Percentiles rank a stretch among this genome's conserved stretches.
phyloP scores from a whole-genome alignment of 192 early-diverging fungal genomes.

The Coemansia umbellata region DNA sequence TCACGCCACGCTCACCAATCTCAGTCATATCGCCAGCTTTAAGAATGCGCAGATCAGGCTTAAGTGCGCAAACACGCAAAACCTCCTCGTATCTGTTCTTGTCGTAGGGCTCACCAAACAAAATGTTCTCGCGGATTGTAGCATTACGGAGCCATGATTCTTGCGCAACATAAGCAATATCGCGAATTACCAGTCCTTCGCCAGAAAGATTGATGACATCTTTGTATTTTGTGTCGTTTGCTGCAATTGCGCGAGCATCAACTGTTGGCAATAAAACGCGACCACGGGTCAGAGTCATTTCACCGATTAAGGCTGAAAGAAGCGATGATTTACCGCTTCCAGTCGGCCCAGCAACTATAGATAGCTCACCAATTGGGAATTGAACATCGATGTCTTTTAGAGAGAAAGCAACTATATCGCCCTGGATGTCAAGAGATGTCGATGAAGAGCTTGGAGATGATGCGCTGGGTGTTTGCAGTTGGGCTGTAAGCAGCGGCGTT shows the following conservation, averaged over 20 bases:
- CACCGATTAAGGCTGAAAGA: slow-evolving; percentile 74
- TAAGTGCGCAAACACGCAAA: slow-evolving; percentile 75
- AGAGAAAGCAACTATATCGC: slow-evolving; percentile 42
- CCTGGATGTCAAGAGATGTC: not conserved
- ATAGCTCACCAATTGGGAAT: slow-evolving; percentile 65
- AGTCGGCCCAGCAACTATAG: slow-evolving; percentile 83
- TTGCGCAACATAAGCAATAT: slow-evolving; percentile 85
- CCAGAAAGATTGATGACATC: slow-evolving; percentile 13
- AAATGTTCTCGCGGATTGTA: slow-evolving; percentile 75
- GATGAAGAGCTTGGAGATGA: not conserved
- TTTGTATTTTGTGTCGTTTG: not conserved
- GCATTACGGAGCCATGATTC: slow-evolving; percentile 65
- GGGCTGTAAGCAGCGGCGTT: slow-evolving; percentile 9
- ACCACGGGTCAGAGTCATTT: slow-evolving; percentile 55
- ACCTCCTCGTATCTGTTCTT: slow-evolving; percentile 70
- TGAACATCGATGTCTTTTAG: slow-evolving; percentile 60
- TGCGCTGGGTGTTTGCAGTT: not conserved
- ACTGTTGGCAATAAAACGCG: slow-evolving; percentile 21
- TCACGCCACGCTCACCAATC: slow-evolving; percentile 82
- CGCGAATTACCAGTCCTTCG: slow-evolving; percentile 36
- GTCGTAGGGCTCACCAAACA: slow-evolving; percentile 73
- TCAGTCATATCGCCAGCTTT: slow-evolving; percentile 84
- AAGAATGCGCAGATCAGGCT: slow-evolving; percentile 76
- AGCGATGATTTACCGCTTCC: slow-evolving; percentile 85
- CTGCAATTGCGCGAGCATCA: slow-evolving; percentile 4